Base-by-base conservation (phyloP, 352 stramenopile species). In the Phytophthora hibernalis region DNA sequence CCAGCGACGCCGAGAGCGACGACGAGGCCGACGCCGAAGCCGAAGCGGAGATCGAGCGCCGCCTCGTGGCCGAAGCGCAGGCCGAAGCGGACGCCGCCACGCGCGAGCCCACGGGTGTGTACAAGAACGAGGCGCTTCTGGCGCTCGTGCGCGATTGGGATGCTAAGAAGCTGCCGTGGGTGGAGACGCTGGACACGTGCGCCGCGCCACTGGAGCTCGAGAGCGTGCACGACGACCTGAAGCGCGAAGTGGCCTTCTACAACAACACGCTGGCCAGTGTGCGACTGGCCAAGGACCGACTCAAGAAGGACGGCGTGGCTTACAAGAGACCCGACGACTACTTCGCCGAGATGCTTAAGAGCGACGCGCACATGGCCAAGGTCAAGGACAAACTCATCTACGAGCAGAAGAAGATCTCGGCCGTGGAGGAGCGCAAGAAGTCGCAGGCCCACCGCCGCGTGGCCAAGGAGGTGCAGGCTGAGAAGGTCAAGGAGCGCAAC, bases 321-420 rank as follows among this genome's bases (percentile, higher is more conserved):
- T 99, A 99, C 80, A 96, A 97, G 60, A 85, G 97, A 4, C 97
- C 97, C 0, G 81, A 91, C 21, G 97, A 99, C 74, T 99, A 99
- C 83, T 99, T 99, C 87, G 97, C 96, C 26, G 97, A 99, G 80
- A 99, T 99, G 97, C 88, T 99, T 67, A 99, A 99, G 83, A 98
- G 85, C 47, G 97, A 99, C 74, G 76, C 82, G 54, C 94, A 98
- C 80, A 98, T 98, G 94, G 87, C 82, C 45, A 94, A 96, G 76
- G 90, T 98, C 63, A 99, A 99, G 86, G 97, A 99, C 78, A 97
- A 98, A 74, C 89, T 99, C 51, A 98, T 99, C 53, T 99, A 99
- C 75, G 97, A 99, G 78, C 96, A 98, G 76, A 98, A 99, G 85
- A 99, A 99, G 85, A 99, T 99, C 67, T 91, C 98, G 45, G 97